Evolutionary conservation across 1,284 basidiomycete genomes (phyloP), one percentile per base, ranked within the genome.

Genomic region (Clitocybe nebularis): DNA sequence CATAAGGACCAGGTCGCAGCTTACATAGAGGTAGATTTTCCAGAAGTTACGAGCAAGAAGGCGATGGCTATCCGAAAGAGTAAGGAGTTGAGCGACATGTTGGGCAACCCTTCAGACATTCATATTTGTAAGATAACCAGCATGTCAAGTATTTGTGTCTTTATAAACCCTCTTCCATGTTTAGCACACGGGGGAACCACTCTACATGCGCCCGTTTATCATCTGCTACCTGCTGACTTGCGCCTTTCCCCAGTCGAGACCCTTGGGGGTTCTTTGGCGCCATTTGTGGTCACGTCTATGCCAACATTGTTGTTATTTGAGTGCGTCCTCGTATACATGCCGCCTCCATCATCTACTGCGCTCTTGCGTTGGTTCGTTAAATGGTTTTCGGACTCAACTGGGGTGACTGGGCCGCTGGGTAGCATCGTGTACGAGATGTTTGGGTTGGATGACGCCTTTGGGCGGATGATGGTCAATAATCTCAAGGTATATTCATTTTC

Each of bases 11-110:
- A 59, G 17, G 50, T 85, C 28, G 68, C 66, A 9, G 63, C 66
- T 16, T 99, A 97, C 60, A 65, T 96, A 34, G 95, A 99, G 57
- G 62, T 98, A 17, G 95, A 99, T 64, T 95, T 98, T 55, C 71
- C 82, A 0, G 88, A 94, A 57, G 77, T 89, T 39, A 93, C 91
- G 0, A 74, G 71, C 8, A 80, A 79, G 55, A 99, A 99, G 69
- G 83, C 85, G 1, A 84, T 88, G 74, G 69, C 81, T 3, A 91
- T 97, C 50, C 71, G 75, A 28, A 85, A 84, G 59, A 86, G 77
- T 55, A 73, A 70, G 42, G 76, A 75, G 9, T 68, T 95, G 21
- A 73, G 69, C 42, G 53, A 58, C 0, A 57, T 69, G 3, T 61
- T 91, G 17, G 85, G 86, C 1, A 60, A 62, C 25, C 60, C 70